Evolutionary conservation across 177 flowering plant genomes (phyloP), one percentile per base, ranked within the genome.

Genomic region (Vitis hybrid): DNA sequence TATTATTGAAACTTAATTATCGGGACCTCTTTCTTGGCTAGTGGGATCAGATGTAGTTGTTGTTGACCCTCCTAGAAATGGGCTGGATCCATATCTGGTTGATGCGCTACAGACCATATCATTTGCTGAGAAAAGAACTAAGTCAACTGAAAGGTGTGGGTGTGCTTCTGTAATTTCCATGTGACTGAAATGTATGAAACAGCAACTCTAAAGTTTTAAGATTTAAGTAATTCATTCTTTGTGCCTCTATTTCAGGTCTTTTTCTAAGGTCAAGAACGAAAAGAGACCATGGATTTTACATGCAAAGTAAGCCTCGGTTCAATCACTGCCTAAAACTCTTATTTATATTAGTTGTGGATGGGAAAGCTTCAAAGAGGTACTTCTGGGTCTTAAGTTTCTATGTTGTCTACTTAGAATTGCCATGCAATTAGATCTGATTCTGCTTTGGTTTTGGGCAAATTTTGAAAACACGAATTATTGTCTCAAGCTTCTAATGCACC

Each of bases 271-370:
- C 19, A 91, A 87, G 81, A 89, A 86, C 52, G 99, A 94, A 76
- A 95, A 91, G 80, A 82, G 98, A 74, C 99, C 98, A 52, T 95
- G 99, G 98, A 73, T 95, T 76, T 69, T 93, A 64, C 91, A 91
- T 64, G 93, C 88, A 65, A 93, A 81, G 73, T 94, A 86, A 81
- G 87, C 79, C 65, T 83, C 93, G 66, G 88, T 90, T 72, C 75
- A 72, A 21, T 74, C 87, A 40, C 79, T 91, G 72, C 98, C 97
- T 26, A 75, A 86, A 71, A 91, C 93, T 54, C 89, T 95, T 67
- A 84, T 93, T 70, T 95, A 95, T 73, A 90, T 95, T 75, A 95
- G 98, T 72, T 93, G 96, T 82, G 97, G 99, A 62, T 95, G 99
- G 99, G 91, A 89, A 69, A 95, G 92, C 82, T 95, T 95, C 81